Evolutionary conservation across 1,284 basidiomycete genomes (phyloP), one percentile per base, ranked within the genome.

Genomic region (Apiotrichum veenhuisii): DNA sequence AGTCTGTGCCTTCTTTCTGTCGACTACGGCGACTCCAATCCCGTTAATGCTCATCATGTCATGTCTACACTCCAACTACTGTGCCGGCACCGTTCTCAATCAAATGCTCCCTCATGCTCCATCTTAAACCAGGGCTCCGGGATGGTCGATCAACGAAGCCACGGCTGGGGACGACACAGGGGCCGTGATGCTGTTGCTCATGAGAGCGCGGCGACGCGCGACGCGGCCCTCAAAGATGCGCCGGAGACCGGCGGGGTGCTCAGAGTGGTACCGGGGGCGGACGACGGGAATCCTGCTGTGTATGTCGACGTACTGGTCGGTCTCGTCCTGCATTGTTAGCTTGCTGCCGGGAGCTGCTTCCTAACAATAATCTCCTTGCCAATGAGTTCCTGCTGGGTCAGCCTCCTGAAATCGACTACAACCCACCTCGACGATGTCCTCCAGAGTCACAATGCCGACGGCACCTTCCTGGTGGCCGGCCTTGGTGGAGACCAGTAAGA

Each of bases 401-500:
- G 26, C 50, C 49, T 48, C 52, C 37, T 48, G 23, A 36, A 17
- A 34, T 40, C 10, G 15, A n/a, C 11, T 25, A 26, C 11, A 45
- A 70, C 69, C 67, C 64, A 78, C 78, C 61, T 80, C 79, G 15
- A 80, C 77, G 18, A 80, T 77, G 58, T 80, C 79, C 57, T 80
- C 79, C 7, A 80, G 70, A 5, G 79, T 91, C 44, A 90, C 83
- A 0, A 91, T 84, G 25, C 90, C 90, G 20, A 91, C 80, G 0
- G 85, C 91, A 37, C 89, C 89, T 17, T 52, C 42, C 20, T 86
- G 80, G 47, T 81, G 73, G 0, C 92, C 92, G 0, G 92, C 91
- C 1, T 85, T 85, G 11, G 78, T 80, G 57, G 89, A 91, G 11
- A 98, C 84, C 20, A 98, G 80, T 20, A 98, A 81, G 61, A 97